Conservation (phyloP, 140 eudicot genomes). For the Ambrosia hybrid region DNA sequence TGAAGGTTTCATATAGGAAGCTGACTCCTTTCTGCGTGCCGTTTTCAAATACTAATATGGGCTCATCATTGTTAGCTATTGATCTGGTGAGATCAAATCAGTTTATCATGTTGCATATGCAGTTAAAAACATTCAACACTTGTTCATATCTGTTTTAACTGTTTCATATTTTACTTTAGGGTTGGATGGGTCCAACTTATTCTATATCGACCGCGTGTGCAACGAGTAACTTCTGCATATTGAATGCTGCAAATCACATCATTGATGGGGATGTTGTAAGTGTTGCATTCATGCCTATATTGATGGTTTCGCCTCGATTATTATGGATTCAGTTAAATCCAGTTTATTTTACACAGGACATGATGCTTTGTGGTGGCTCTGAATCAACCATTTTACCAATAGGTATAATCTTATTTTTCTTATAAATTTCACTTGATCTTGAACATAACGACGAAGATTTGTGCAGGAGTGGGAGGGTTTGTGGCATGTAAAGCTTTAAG, state of each 20-base stretch:
- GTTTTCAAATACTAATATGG: slow-evolving; percentile 56
- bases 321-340: too few relatives aligned
- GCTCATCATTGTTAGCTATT: slow-evolving; percentile 69
- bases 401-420: slow-evolving; percentile 46
- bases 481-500: slow-evolving; percentile 91
- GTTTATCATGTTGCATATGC: not conserved
- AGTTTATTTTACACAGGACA: slow-evolving; percentile 49
- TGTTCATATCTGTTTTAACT: not conserved
- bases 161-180: slow-evolving; percentile 31
- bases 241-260: slow-evolving; percentile 65
- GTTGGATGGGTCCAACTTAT: slow-evolving; percentile 74
- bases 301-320: too few relatives aligned
- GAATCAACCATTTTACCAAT: slow-evolving; percentile 77
- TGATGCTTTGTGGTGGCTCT: slow-evolving; percentile 99
- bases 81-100: slow-evolving; percentile 46
- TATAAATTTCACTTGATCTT: not conserved
- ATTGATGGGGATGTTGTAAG: slow-evolving; percentile 62
- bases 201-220: slow-evolving; percentile 74
- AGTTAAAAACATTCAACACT: not conserved
- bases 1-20: slow-evolving; percentile 49
- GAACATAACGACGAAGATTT: slow-evolving; percentile 9
- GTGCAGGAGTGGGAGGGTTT: slow-evolving; percentile 90
- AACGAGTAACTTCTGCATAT: slow-evolving; percentile 50
- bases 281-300: slow-evolving; percentile 10
- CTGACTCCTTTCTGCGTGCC: slow-evolving; percentile 66